Conservation (phyloP, 2,329 filamentous ascomycete species). For the Sclerotinia spermophila region DNA sequence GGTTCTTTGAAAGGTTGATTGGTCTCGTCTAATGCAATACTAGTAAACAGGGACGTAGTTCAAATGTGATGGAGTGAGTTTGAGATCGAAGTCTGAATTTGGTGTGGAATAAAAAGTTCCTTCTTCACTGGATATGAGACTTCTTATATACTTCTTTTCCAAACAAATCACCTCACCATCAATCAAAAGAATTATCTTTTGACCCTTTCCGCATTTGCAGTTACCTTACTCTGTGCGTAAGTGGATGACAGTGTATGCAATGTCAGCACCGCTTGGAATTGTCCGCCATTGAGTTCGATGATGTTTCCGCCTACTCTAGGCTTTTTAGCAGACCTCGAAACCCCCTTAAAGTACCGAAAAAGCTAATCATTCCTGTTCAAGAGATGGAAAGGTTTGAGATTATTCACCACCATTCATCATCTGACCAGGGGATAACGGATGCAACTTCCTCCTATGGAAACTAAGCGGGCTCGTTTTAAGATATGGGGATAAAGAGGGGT, state of each 20-base stretch:
- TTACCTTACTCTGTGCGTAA: background rate
- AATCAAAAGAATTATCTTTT: background rate
- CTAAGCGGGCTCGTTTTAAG: background rate
- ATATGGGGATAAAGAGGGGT: background rate
- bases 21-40: background rate
- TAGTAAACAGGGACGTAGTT: background rate
- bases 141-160: background rate
- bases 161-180: background rate
- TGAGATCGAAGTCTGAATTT: too few species aligned
- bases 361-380: background rate
- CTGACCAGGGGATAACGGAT: background rate
- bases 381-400: background rate
- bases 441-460: accelerated
- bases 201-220: background rate
- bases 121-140: background rate
- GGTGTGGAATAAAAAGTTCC: background rate
- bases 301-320: background rate
- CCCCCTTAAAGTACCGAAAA: too few species aligned
- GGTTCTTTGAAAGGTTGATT: background rate
- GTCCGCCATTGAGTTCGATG: background rate
- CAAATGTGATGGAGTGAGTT: background rate
- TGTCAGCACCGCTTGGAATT: background rate
- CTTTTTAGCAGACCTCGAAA: too few species aligned
- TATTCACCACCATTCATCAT: background rate
- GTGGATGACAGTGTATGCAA: background rate